Evolutionary conservation across 2,329 filamentous ascomycete species (phyloP).

Genomic region (Ceratocystis harringtonii): DNA sequence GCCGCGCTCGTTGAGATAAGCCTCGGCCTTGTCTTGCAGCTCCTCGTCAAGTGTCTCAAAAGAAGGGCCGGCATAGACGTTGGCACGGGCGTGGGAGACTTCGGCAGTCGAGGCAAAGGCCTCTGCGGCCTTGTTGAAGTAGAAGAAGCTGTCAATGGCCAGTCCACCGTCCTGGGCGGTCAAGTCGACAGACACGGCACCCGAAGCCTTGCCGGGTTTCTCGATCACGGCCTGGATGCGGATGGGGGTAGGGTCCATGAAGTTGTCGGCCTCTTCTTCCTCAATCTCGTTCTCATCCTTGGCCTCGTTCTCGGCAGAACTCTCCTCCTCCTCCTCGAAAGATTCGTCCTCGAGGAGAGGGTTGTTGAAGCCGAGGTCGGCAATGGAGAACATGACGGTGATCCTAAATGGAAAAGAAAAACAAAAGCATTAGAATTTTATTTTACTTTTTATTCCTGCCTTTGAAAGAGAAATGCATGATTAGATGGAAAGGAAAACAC

Average conservation of each 20-base stretch:
- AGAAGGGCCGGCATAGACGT: conserved; percentile 76
- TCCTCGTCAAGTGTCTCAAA: conserved; percentile 94
- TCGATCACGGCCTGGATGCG: conserved; percentile 76
- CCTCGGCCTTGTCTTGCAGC: conserved; percentile 79
- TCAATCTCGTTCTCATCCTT: conserved; percentile 38
- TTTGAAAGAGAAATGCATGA: background rate
- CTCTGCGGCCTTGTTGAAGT: conserved; percentile 63
- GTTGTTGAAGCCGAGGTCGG: conserved; percentile 57
- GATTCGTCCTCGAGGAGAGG: conserved; percentile 42
- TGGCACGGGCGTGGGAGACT: conserved; percentile 58
- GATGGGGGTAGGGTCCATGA: conserved; percentile 47
- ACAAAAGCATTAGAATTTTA: background rate
- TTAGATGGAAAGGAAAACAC: conserved; percentile 22
- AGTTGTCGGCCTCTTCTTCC: conserved; percentile 35
- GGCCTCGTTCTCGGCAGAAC: conserved; percentile 35
- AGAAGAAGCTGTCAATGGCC: conserved; percentile 79
- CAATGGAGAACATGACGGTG: conserved; percentile 69
- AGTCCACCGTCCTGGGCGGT: conserved; percentile 74
- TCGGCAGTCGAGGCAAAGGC: conserved; percentile 65
- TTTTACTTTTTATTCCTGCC: background rate
- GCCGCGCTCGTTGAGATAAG: conserved; percentile 87
- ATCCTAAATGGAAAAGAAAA: conserved; percentile 31
- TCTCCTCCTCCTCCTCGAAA: conserved; percentile 40
- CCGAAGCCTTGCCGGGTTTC: conserved; percentile 55
- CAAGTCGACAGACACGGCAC: conserved; percentile 75